These are phyloP conservation scores for Chrysoporthe cubensis DNA, from an alignment of 2,329 filamentous ascomycete species.

Conservation along the genomic window DNA sequence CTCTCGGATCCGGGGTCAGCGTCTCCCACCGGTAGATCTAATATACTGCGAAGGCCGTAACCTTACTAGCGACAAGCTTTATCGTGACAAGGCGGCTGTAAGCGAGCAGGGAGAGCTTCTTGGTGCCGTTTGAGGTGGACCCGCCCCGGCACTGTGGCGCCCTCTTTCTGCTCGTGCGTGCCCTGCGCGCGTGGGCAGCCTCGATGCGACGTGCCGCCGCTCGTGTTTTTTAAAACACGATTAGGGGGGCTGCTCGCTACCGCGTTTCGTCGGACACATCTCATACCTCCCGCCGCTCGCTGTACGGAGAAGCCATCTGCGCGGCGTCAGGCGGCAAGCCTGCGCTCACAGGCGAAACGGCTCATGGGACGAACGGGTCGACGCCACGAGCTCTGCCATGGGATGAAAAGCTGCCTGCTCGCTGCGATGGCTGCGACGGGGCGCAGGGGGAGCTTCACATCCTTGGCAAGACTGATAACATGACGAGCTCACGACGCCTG, in stretches of 20 bases:
- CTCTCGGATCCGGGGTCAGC: constrained; percentile 6
- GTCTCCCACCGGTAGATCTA: constrained; percentile 3
- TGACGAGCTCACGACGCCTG: no score
- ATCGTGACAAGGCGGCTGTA: not conserved
- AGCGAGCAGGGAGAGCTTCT: constrained; percentile 11
- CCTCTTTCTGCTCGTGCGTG: not conserved
- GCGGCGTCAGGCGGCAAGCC: constrained; percentile 1
- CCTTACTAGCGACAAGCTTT: not conserved
- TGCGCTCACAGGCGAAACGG: not conserved
- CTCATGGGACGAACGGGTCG: not conserved
- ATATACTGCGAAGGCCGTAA: not conserved
- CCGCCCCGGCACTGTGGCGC: not conserved
- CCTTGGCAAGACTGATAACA: not conserved
- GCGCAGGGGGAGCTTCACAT: not conserved
- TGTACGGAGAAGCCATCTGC: not conserved
- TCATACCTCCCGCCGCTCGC: not conserved
- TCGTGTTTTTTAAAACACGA: constrained; percentile 22
- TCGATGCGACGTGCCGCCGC: constrained; percentile 11
- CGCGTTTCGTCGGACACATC: constrained; percentile 15
- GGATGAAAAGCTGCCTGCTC: not conserved
- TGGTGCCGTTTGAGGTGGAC: constrained; percentile 20
- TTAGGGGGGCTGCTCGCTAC: constrained; percentile 18
- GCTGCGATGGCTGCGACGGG: not conserved
- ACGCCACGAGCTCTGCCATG: not conserved
- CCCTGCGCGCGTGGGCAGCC: not conserved